Conservation (phyloP, 2,329 filamentous ascomycete genomes). For the Penicillium digitatum region DNA sequence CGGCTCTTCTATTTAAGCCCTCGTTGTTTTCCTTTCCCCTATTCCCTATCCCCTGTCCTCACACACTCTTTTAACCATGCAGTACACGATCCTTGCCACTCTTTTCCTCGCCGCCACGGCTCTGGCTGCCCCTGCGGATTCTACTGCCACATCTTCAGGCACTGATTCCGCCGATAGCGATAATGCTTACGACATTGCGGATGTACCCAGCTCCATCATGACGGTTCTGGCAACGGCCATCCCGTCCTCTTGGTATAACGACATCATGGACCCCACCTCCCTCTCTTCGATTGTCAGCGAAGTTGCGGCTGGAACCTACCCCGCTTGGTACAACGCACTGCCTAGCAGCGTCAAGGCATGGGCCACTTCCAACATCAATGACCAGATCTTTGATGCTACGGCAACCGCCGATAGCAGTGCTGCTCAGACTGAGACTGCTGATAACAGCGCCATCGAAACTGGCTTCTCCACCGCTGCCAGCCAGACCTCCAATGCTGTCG, state of each 20-base stretch:
- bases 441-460: neutral
- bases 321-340: conserved; percentile 27
- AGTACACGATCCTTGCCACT: conserved; percentile 24
- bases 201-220: conserved; percentile 22
- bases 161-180: neutral
- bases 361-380: conserved; percentile 9
- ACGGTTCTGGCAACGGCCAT: conserved; percentile 26
- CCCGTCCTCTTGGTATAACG: conserved; percentile 19
- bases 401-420: neutral
- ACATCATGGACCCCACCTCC: conserved; percentile 15
- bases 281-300: conserved; percentile 17
- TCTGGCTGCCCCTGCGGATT: conserved; percentile 17
- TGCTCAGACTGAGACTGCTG: neutral
- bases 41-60: neutral
- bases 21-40: neutral
- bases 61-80: conserved; percentile 19
- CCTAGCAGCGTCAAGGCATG: conserved; percentile 26
- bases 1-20: neutral
- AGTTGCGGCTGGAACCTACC: conserved; percentile 19
- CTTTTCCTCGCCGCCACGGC: conserved; percentile 23
- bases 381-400: neutral
- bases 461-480: neutral
- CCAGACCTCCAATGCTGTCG: neutral
- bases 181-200: neutral
- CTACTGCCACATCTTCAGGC: neutral